These are phyloP conservation scores for Leucoagaricus sp. DNA, from an alignment of 1,284 basidiomycete species.

Conservation along the genomic window DNA sequence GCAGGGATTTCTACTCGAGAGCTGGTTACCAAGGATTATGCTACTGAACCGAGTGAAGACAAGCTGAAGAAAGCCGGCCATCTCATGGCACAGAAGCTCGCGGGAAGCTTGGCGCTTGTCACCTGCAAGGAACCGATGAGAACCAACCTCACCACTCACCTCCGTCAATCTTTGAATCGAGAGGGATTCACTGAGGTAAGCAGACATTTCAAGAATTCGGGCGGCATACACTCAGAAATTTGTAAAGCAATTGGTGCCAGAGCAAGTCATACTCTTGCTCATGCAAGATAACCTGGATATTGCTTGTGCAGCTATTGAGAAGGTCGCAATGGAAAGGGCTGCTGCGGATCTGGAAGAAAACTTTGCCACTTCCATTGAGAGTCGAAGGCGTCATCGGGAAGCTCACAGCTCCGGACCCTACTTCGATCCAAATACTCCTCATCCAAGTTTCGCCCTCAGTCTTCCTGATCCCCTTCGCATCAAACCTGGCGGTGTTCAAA, in stretches of 20 bases:
- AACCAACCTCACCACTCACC: conserved; percentile 89
- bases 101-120: conserved; percentile 94
- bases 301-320: conserved; percentile 94
- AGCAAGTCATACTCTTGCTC: conserved; percentile 76
- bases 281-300: conserved; percentile 94
- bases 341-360: conserved; percentile 94
- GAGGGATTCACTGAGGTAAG: conserved; percentile 86
- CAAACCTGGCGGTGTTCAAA: conserved; percentile 80
- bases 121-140: conserved; percentile 98
- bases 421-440: conserved; percentile 81
- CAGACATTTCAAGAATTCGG: conserved; percentile 8
- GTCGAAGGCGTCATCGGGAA: conserved; percentile 87
- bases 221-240: conserved; percentile 9
- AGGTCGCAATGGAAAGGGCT: conserved; percentile 97
- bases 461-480: conserved; percentile 92
- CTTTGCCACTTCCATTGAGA: conserved; percentile 81
- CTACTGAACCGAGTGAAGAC: conserved; percentile 90
- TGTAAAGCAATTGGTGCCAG: conserved; percentile 58
- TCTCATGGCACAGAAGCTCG: conserved; percentile 96
- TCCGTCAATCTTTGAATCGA: conserved; percentile 79
- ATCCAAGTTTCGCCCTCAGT: conserved; percentile 74
- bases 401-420: conserved; percentile 54
- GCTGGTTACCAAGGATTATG: conserved; percentile 95
- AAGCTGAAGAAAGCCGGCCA: conserved; percentile 93
- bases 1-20: conserved; percentile 98